Evolutionary conservation across 1,284 basidiomycete genomes (phyloP).

Genomic region (Hymenochaete sp.): DNA sequence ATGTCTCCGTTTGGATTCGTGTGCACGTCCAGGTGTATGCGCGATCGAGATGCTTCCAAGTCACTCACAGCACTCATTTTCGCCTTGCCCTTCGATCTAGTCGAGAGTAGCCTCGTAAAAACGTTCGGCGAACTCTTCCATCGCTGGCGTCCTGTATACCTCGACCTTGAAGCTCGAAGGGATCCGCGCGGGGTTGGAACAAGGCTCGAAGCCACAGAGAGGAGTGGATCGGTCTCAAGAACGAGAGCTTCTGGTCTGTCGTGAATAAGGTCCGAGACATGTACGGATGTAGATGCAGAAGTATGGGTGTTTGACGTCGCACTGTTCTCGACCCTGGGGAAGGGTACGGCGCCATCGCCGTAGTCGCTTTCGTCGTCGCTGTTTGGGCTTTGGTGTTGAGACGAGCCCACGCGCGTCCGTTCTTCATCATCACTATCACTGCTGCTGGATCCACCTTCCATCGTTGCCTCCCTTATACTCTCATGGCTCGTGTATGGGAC

Average conservation of each 20-base stretch:
- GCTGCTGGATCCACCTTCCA: neutral
- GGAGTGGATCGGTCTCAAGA: constrained; percentile 14
- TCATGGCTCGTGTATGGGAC: neutral
- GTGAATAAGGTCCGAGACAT: neutral
- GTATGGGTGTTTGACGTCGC: no score
- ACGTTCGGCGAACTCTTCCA: neutral
- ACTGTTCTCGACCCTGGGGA: constrained; percentile 7
- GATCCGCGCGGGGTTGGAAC: constrained; percentile 3
- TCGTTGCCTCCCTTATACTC: neutral
- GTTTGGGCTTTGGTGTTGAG: constrained; percentile 6
- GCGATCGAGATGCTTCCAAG: constrained; percentile 8
- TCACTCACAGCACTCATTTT: constrained; percentile 2
- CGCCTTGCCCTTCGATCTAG: constrained; percentile 5
- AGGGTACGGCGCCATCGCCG: constrained; percentile 1
- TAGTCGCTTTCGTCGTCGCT: constrained; percentile 9
- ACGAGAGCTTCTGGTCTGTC: constrained; percentile 6
- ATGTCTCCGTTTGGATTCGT: neutral
- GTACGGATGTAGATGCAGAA: no score
- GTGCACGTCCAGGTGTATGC: constrained; percentile 7
- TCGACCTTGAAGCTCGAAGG: no score
- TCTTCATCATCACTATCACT: constrained; percentile 13
- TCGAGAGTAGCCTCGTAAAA: constrained; percentile 7
- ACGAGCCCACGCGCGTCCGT: constrained; percentile 11
- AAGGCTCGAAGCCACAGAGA: constrained; percentile 3
- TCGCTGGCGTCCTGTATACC: neutral